Percentiles rank a stretch among this genome's conserved stretches.
phyloP scores from a whole-genome alignment of 2,329 filamentous ascomycete genomes.

The Cladosporium austrohemisphaericum region DNA sequence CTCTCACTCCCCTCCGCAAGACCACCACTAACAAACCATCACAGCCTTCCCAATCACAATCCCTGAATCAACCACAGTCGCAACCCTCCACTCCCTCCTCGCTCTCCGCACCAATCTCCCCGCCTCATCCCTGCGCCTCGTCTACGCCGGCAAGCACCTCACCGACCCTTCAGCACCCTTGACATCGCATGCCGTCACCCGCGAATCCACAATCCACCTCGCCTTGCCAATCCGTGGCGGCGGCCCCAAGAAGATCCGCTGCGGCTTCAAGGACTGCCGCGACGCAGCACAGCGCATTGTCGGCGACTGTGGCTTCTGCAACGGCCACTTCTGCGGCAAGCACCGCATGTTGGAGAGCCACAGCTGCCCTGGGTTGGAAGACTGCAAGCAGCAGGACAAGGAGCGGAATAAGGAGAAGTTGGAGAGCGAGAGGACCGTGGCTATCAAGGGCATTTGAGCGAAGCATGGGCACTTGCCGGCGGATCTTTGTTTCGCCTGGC shows the following conservation, averaged over 20 bases:
- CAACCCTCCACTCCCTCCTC: constrained; percentile 54
- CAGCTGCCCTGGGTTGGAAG: constrained; percentile 86
- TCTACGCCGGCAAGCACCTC: constrained; percentile 57
- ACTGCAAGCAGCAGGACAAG: constrained; percentile 96
- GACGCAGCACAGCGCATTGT: constrained; percentile 87
- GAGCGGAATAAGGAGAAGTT: constrained; percentile 90
- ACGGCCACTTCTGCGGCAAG: constrained; percentile 90
- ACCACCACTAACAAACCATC: constrained; percentile 20
- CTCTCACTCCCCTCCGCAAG: constrained; percentile 14
- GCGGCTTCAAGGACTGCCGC: constrained; percentile 85
- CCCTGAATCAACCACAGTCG: constrained; percentile 51
- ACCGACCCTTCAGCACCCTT: constrained; percentile 41
- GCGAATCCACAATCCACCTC: constrained; percentile 52
- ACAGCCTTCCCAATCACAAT: constrained; percentile 56
- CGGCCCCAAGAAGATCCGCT: constrained; percentile 74
- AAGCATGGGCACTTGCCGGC: neutral
- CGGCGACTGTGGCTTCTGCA: constrained; percentile 93
- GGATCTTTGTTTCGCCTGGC: neutral
- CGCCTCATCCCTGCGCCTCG: constrained; percentile 50
- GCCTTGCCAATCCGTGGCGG: constrained; percentile 55
- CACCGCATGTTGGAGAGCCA: constrained; percentile 93
- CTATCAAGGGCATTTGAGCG: constrained; percentile 77
- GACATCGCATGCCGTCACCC: constrained; percentile 46
- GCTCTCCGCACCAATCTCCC: constrained; percentile 55
- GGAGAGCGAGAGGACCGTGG: constrained; percentile 86